phyloP scores from a whole-genome alignment of 257 asterid genomes.

The Thymus mandschuricus region DNA sequence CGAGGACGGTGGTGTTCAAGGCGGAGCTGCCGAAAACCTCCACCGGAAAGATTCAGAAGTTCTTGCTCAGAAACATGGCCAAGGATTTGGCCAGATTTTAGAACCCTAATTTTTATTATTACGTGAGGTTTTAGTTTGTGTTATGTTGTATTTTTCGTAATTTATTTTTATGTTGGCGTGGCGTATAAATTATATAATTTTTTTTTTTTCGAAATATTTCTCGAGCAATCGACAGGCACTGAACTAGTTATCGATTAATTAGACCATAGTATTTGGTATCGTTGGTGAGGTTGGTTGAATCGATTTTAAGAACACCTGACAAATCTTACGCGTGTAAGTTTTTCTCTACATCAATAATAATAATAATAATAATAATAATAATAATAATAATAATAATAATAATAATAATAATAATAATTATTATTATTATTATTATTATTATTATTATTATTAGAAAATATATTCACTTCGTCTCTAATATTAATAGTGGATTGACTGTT shows the following conservation, averaged over 20 bases:
- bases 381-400: too few relatives aligned
- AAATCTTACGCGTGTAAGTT: neutral
- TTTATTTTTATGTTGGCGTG: neutral
- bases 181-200: neutral
- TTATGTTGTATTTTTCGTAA: too few relatives aligned
- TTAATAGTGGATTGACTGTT: too few relatives aligned
- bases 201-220: too few relatives aligned
- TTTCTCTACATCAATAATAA: too few relatives aligned
- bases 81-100: conserved; percentile 19
- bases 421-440: too few relatives aligned
- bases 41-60: conserved; percentile 57
- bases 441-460: too few relatives aligned
- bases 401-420: too few relatives aligned
- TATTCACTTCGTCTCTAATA: too few relatives aligned
- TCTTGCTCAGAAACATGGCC: conserved; percentile 46
- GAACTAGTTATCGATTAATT: neutral
- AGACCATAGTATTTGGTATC: neutral
- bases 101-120: neutral
- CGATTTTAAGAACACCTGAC: neutral
- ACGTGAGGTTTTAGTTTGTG: too few relatives aligned
- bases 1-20: conserved; percentile 48
- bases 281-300: neutral
- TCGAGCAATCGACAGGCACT: neutral
- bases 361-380: too few relatives aligned
- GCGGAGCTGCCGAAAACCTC: conserved; percentile 57